Base-by-base conservation (phyloP, 148 eudicot genomes). In the Chenopodium formosanum region DNA sequence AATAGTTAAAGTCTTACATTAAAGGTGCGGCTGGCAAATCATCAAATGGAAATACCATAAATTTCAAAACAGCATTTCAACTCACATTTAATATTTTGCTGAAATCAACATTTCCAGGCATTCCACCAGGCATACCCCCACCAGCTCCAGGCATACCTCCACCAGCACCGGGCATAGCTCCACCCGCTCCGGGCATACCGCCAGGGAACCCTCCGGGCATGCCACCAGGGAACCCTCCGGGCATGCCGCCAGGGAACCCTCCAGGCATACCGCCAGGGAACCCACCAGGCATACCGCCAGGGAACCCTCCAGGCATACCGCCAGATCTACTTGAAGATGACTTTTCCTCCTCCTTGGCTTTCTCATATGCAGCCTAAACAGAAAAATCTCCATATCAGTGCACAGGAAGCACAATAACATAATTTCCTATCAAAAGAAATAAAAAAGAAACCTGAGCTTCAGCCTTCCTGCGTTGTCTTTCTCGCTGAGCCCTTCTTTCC, bases 1-100 rank as follows among this genome's bases (percentile, higher is more conserved):
- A 67, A 53, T 77, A 80, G 44, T 46, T 4, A 20, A 27, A 2
- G 72, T 44, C 22, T 5, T 3, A 20, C 50, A 74, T 19, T 65
- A 6, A 56, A 37, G 25, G 27, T 20, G 14, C 25, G 3, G 20
- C 32, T 40, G 27, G 50, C 10, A 62, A 70, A 60, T 9, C 20
- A 69, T 16, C 44, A 25, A 56, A 34, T 70, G 75, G 2, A 5
- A n/a, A 25, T 16, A 64, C 5, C 16, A 58, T 56, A 46, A 27
- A 4, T 1, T 37, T 48, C 16, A 37, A 22, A 9, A 31, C 40
- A n/a, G 44, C 37, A 7, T 5, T 40, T 29, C 12, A 75, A 81
- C 98, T 89, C 80, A 95, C 99, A 87, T 89, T 94, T 74, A 96
- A 87, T 53, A 96, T 96, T 86, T 91, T 90, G 94, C 97, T 91